A percentile compares a stretch with the other conserved stretches of the same genome.
Evolutionary conservation across 768 basidiomycete genomes (phyloP).

Genomic region (Pilatotrama ljubarskyi): DNA sequence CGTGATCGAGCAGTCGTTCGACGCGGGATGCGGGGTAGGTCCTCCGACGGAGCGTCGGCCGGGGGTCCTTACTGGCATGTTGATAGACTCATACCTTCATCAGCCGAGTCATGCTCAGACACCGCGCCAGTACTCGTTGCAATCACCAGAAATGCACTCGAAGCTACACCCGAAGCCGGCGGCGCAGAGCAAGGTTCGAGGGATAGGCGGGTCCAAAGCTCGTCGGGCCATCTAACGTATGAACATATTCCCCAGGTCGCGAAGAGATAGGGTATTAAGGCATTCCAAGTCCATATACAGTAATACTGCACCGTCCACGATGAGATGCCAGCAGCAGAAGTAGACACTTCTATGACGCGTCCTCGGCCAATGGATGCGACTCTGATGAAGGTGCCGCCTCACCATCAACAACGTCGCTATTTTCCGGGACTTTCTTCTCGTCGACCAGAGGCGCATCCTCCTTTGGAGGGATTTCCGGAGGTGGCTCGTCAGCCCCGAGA

Average conservation of each 20-base stretch:
- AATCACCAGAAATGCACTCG: background rate
- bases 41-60: too few species aligned
- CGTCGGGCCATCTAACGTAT: background rate
- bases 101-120: too few species aligned
- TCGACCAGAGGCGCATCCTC: background rate
- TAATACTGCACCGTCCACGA: constrained; percentile 9
- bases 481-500: background rate
- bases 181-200: too few species aligned
- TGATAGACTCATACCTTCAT: too few species aligned
- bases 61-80: too few species aligned
- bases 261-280: constrained; percentile 11
- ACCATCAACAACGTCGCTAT: background rate
- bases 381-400: background rate
- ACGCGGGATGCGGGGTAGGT: too few species aligned
- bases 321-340: background rate
- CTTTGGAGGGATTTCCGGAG: constrained; percentile 14
- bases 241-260: background rate
- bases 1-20: too few species aligned
- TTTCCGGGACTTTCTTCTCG: background rate
- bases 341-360: background rate
- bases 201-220: too few species aligned
- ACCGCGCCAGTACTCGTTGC: too few species aligned
- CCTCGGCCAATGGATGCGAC: background rate
- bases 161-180: too few species aligned
- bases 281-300: constrained; percentile 11